These are phyloP conservation scores for Lathyrus oleraceus DNA, from an alignment of 306 rosid genomes.

Conservation along the genomic window DNA sequence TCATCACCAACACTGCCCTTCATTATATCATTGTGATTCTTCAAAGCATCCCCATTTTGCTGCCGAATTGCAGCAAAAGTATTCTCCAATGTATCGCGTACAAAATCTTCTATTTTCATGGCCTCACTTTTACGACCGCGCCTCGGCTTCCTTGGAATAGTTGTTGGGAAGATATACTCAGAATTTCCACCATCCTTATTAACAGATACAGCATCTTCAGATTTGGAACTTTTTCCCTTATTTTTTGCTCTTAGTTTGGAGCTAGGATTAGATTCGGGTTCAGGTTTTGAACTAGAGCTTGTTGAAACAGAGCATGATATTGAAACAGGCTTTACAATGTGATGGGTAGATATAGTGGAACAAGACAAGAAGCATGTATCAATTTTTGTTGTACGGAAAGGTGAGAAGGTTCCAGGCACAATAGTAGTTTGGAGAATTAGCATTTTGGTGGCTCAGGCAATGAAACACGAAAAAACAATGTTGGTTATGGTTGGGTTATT, in stretches of 20 bases:
- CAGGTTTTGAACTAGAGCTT: constrained; percentile 46
- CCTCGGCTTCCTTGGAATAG: constrained; percentile 68
- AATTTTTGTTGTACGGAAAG: constrained; percentile 24
- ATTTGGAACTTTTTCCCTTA: constrained; percentile 28
- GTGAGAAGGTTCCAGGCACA: constrained; percentile 36
- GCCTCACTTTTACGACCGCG: constrained; percentile 88
- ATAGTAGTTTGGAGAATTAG: constrained; percentile 40
- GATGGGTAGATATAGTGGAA: constrained; percentile 36
- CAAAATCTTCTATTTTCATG: constrained; percentile 65
- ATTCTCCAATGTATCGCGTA: constrained; percentile 58
- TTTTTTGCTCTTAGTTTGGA: constrained; percentile 35
- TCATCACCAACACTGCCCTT: constrained; percentile 46
- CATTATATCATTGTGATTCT: constrained; percentile 50
- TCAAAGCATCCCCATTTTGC: constrained; percentile 50
- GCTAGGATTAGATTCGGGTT: constrained; percentile 39
- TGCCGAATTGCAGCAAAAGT: constrained; percentile 66
- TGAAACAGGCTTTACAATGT: constrained; percentile 40
- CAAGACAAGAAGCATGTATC: constrained; percentile 28
- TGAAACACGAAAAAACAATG: not conserved
- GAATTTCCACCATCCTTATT: constrained; percentile 34
- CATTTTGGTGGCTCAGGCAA: constrained; percentile 36
- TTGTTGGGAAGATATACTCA: constrained; percentile 39
- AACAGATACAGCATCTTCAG: constrained; percentile 25
- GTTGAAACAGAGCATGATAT: constrained; percentile 48
- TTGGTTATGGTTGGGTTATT: not conserved